phyloP scores from a whole-genome alignment of 2,329 filamentous ascomycete species.

The Fusarium avenaceum region DNA sequence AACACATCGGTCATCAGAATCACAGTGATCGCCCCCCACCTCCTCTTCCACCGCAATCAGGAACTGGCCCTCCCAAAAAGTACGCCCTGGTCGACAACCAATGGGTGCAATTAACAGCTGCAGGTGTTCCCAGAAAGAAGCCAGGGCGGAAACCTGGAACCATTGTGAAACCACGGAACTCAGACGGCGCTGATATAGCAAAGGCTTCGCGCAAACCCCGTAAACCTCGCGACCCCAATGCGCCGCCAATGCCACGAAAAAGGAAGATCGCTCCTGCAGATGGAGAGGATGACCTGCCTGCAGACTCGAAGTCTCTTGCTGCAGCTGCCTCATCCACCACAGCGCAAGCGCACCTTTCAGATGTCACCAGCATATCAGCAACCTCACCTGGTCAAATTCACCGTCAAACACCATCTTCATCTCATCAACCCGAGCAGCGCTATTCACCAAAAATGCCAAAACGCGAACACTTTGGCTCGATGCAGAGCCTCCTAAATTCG shows the following conservation, averaged over 20 bases:
- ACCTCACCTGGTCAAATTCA: constrained; percentile 51
- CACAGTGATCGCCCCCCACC: constrained; percentile 42
- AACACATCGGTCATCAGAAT: constrained; percentile 41
- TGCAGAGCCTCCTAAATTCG: constrained; percentile 70
- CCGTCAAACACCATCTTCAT: constrained; percentile 46
- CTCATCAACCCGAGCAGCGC: constrained; percentile 50
- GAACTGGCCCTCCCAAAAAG: constrained; percentile 49
- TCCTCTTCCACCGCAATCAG: constrained; percentile 43
- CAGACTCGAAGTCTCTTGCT: constrained; percentile 54
- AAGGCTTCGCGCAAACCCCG: constrained; percentile 65
- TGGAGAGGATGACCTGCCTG: constrained; percentile 55
- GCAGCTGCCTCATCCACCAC: constrained; percentile 47
- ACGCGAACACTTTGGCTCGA: constrained; percentile 65
- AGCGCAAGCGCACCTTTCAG: constrained; percentile 43
- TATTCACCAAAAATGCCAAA: constrained; percentile 63
- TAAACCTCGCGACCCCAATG: constrained; percentile 72
- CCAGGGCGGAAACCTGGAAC: constrained; percentile 75
- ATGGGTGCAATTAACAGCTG: constrained; percentile 67
- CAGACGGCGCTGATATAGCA: constrained; percentile 55
- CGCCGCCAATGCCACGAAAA: constrained; percentile 66
- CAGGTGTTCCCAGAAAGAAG: constrained; percentile 72
- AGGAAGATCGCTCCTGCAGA: constrained; percentile 64
- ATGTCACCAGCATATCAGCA: constrained; percentile 44
- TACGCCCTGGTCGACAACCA: constrained; percentile 56
- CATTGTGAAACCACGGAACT: constrained; percentile 61